Base-by-base conservation (phyloP, 2,329 filamentous ascomycete species). In the Penicillium sp. region DNA sequence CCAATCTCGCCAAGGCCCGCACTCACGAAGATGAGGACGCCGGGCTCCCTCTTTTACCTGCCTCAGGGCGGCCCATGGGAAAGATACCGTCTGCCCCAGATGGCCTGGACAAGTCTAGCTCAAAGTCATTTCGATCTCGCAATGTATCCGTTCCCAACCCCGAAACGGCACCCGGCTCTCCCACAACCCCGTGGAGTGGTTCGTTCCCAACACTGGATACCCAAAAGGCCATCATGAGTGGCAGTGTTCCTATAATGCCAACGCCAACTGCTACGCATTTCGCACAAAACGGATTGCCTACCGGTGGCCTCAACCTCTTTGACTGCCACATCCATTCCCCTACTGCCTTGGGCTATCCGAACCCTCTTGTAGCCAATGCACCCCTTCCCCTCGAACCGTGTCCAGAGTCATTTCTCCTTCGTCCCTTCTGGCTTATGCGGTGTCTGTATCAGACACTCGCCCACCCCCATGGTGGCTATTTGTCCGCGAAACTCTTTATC, bases 401-500 rank as follows among this genome's bases (percentile, higher is more conserved):
- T 70, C 94, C 94, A 1, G 90, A 89, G 33, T 91, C 95, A 40
- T 87, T 88, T 56, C 82, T 97, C 66, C 81, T 97, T n/a, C 87
- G 94, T 20, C 95, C 94, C 2, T 99, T 97, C 73, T 99, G 94
- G 94, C 81, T 99, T 43, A 96, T 99, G 90, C 87, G 94, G 52
- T 92, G 89, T 58, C 81, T 99, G 25, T 96, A 94, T 69, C 91
- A 97, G 71, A 96, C 92, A 0, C 85, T 99, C 43, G 89, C 88
- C 18, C 93, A 99, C 68, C 91, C 93, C 2, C 86, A 91, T 23
- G 94, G 94, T 35, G 94, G 92, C 15, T 99, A 97, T 69, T 70
- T 99, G 20, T 96, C 92, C 51, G 93, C 87, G 22, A 92, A 92
- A 66, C 82, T 99, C 0, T 99, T 99, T 69, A 84, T 99, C 5